Evolutionary conservation across 148 eudicot species (phyloP).

Genomic region (Rhododendron ovatum): DNA sequence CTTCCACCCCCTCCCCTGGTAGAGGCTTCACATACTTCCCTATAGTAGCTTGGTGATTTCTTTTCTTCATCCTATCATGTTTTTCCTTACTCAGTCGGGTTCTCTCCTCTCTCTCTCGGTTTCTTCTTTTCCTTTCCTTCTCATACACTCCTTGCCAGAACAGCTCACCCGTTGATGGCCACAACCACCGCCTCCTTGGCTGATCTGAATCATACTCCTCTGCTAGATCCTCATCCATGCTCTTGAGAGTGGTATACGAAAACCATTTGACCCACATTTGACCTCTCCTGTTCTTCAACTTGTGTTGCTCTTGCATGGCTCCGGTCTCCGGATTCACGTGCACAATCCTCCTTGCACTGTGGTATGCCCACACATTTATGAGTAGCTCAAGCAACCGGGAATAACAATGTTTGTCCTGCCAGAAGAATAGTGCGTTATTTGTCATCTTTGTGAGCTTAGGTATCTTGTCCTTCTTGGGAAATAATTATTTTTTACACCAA

Average conservation of each 20-base stretch:
- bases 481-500: background rate
- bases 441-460: background rate
- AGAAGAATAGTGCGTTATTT: background rate
- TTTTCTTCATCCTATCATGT: slow-evolving; percentile 45
- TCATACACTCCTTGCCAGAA: slow-evolving; percentile 80
- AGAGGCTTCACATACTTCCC: slow-evolving; percentile 78
- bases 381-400: slow-evolving; percentile 85
- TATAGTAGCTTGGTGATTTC: slow-evolving; percentile 47
- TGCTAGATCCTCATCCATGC: slow-evolving; percentile 92
- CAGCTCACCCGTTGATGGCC: slow-evolving; percentile 89
- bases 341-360: slow-evolving; percentile 75
- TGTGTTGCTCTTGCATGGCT: slow-evolving; percentile 68
- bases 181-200: slow-evolving; percentile 58
- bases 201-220: slow-evolving; percentile 74
- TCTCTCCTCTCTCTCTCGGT: slow-evolving; percentile 44
- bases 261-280: slow-evolving; percentile 94
- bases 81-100: slow-evolving; percentile 55
- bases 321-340: slow-evolving; percentile 72
- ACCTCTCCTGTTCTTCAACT: slow-evolving; percentile 53
- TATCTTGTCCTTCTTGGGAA: background rate
- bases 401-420: slow-evolving; percentile 94
- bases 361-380: slow-evolving; percentile 92
- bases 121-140: slow-evolving; percentile 52
- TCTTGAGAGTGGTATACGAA: slow-evolving; percentile 50
- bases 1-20: slow-evolving; percentile 31